phyloP scores from a whole-genome alignment of 805 yeast genomes.

The Ascoidea rubescens region DNA sequence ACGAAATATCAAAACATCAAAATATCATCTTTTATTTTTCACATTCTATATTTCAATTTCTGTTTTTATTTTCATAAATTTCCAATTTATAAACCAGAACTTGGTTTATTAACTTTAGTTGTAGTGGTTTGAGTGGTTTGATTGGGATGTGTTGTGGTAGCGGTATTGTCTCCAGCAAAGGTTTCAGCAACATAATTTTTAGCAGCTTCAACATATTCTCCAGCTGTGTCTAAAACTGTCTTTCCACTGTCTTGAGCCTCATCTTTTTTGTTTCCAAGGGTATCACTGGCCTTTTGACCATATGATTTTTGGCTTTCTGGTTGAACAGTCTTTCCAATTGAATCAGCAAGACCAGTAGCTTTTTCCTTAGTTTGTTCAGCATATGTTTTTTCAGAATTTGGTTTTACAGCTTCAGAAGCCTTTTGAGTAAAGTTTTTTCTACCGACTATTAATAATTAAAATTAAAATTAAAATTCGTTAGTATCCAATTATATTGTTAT shows the following conservation, averaged over 20 bases:
- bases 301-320: constrained; percentile 60
- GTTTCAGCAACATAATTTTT: constrained; percentile 34
- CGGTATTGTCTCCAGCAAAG: constrained; percentile 10
- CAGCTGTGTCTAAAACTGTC: constrained; percentile 38
- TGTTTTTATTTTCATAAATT: too few relatives aligned
- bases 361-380: constrained; percentile 58
- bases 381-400: constrained; percentile 54
- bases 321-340: constrained; percentile 39
- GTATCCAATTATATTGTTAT: background rate
- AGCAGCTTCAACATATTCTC: constrained; percentile 43
- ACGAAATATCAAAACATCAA: too few relatives aligned
- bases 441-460: constrained; percentile 22
- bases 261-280: background rate
- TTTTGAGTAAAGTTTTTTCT: constrained; percentile 71
- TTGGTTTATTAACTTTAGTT: too few relatives aligned
- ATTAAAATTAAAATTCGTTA: constrained; percentile 9
- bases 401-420: constrained; percentile 50
- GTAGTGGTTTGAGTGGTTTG: background rate
- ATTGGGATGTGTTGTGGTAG: background rate
- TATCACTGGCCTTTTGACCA: constrained; percentile 36
- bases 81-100: too few relatives aligned
- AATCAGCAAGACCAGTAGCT: constrained; percentile 55
- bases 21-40: too few relatives aligned
- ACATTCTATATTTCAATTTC: too few relatives aligned
- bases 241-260: constrained; percentile 12